Percentiles rank a stretch among this genome's conserved stretches.
Conservation (phyloP, 2,329 filamentous ascomycete species). For the Cucurbitaria berberidis region DNA sequence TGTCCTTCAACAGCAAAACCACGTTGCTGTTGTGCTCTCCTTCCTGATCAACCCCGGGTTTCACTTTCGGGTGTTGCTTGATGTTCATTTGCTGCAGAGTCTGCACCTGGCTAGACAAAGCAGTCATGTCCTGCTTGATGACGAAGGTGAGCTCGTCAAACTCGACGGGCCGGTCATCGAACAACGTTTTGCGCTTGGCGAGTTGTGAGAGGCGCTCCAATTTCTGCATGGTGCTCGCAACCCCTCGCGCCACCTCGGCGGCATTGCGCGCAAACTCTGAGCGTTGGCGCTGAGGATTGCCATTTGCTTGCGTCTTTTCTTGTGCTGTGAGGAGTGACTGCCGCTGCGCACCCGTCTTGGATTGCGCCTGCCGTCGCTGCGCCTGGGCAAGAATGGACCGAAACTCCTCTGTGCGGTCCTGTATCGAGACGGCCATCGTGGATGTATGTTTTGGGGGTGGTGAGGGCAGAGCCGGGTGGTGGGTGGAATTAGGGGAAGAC, state of each 20-base stretch:
- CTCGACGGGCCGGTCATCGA: constrained; percentile 95
- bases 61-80: constrained; percentile 72
- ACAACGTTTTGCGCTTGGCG: constrained; percentile 94
- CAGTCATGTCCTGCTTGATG: constrained; percentile 95
- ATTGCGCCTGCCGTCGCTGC: constrained; percentile 76
- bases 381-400: constrained; percentile 86
- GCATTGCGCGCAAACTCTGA: constrained; percentile 94
- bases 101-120: constrained; percentile 84
- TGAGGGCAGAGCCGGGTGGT: constrained; percentile 3
- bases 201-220: constrained; percentile 91
- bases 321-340: constrained; percentile 78
- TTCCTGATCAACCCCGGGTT: constrained; percentile 68
- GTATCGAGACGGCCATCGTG: constrained; percentile 73
- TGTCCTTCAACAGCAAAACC: constrained; percentile 86
- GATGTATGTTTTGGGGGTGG: constrained; percentile 16
- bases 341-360: constrained; percentile 78
- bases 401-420: constrained; percentile 97
- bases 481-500: constrained; percentile 9
- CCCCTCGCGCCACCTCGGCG: constrained; percentile 89
- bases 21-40: constrained; percentile 99
- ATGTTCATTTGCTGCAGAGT: constrained; percentile 78
- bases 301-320: constrained; percentile 66
- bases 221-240: constrained; percentile 91
- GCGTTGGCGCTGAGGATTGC: constrained; percentile 57
- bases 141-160: constrained; percentile 97